Conservation (phyloP, 805 yeast genomes). For the Starmera caribaea region DNA sequence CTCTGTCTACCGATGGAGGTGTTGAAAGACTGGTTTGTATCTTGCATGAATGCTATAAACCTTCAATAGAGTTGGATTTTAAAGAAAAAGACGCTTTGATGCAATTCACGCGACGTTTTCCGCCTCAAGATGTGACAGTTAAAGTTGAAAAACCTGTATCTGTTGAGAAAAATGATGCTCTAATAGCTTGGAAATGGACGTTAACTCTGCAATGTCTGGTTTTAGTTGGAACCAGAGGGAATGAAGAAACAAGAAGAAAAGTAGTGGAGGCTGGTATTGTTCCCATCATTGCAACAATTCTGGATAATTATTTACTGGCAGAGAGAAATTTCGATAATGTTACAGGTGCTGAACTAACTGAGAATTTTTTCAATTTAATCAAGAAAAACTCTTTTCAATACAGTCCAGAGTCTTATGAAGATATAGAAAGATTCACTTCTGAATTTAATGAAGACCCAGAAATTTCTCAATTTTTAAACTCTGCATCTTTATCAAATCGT, state of each 20-base stretch:
- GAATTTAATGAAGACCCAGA: too few species aligned
- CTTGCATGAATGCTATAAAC: slow-evolving; percentile 56
- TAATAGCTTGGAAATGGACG: slow-evolving; percentile 97
- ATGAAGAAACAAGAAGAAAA: slow-evolving; percentile 73
- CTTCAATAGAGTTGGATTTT: slow-evolving; percentile 3
- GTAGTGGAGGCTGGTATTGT: slow-evolving; percentile 88
- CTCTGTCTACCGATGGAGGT: slow-evolving; percentile 85
- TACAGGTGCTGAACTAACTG: slow-evolving; percentile 7
- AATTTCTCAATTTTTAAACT: too few species aligned
- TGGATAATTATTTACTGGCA: slow-evolving; percentile 66
- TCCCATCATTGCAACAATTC: slow-evolving; percentile 83
- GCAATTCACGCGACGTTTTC: not conserved
- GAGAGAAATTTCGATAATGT: slow-evolving; percentile 24
- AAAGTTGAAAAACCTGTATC: slow-evolving; percentile 16
- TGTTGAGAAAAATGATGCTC: slow-evolving; percentile 29
- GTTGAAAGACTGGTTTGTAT: slow-evolving; percentile 80
- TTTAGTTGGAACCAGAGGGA: slow-evolving; percentile 85
- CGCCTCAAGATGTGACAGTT: not conserved
- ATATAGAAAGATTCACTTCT: not conserved
- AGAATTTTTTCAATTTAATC: slow-evolving; percentile 9
- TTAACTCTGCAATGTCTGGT: slow-evolving; percentile 88
- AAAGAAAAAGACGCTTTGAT: too few species aligned
- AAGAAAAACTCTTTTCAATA: not conserved
- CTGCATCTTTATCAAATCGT: too few species aligned
- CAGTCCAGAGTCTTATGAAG: not conserved